Percentiles rank a stretch among this genome's conserved stretches.
Conservation (phyloP, 2,329 filamentous ascomycete genomes). For the Fusarium dimerum region DNA sequence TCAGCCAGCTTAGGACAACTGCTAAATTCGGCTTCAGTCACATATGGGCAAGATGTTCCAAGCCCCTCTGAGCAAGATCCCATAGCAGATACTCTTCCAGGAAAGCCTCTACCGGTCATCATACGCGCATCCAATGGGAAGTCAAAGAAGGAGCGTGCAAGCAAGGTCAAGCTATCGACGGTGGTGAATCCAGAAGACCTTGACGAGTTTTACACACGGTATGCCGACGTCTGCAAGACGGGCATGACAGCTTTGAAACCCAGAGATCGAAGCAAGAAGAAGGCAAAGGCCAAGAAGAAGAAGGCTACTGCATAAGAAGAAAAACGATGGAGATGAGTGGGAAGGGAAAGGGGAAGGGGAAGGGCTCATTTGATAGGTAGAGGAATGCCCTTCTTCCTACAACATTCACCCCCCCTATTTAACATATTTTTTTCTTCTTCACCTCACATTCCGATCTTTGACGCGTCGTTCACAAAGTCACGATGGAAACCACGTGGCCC, state of each 20-base stretch:
- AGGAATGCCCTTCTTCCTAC: not conserved
- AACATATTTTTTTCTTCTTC: not conserved
- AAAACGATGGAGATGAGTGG: not conserved
- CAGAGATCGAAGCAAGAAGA: conserved; percentile 84
- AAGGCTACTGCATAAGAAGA: conserved; percentile 38
- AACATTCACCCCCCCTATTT: not conserved
- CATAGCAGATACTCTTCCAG: conserved; percentile 61
- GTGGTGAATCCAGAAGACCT: conserved; percentile 75
- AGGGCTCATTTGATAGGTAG: not conserved
- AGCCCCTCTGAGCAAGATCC: conserved; percentile 48
- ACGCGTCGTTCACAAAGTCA: not conserved
- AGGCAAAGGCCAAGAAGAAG: conserved; percentile 75
- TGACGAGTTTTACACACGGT: conserved; percentile 78
- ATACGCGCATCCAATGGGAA: conserved; percentile 85
- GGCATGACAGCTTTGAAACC: conserved; percentile 92
- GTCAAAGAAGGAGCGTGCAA: conserved; percentile 54
- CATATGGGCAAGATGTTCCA: conserved; percentile 45
- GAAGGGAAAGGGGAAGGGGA: not conserved
- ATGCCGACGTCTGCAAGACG: conserved; percentile 87
- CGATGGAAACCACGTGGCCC: not conserved
- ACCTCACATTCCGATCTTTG: not conserved
- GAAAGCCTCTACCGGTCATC: conserved; percentile 68
- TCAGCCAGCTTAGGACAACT: not conserved
- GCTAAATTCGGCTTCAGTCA: conserved; percentile 37
- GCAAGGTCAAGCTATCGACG: conserved; percentile 77